Conservation (phyloP, 2,329 filamentous ascomycete genomes). For the Sclerotinia nivalis region DNA sequence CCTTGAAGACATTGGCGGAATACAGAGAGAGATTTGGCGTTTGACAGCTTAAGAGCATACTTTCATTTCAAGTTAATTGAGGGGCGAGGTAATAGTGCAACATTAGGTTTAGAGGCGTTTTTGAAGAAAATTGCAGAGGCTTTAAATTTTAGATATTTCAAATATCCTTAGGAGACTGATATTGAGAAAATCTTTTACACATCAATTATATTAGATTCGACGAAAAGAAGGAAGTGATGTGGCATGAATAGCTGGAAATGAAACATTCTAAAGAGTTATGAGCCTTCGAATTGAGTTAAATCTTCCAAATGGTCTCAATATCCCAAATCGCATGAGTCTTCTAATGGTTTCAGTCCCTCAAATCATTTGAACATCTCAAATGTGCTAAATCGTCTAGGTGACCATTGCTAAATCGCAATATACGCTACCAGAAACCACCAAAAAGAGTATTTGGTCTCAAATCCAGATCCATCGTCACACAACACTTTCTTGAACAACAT, state of each 20-base stretch:
- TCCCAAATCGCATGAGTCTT: not conserved
- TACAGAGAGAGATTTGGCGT: slow-evolving; percentile 22
- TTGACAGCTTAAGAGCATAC: not conserved
- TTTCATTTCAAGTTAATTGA: too few species aligned
- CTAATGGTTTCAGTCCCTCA: too few species aligned
- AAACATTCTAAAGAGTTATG: not conserved
- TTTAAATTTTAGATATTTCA: not conserved
- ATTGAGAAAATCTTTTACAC: not conserved
- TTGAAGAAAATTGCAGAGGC: too few species aligned
- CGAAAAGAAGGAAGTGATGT: not conserved
- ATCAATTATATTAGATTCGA: not conserved
- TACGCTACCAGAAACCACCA: too few species aligned
- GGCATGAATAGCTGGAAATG: not conserved
- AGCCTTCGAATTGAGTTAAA: too few species aligned
- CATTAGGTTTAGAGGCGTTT: not conserved
- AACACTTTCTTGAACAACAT: too few species aligned
- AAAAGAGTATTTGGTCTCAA: not conserved
- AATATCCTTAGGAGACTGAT: not conserved
- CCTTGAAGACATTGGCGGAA: slow-evolving; percentile 58
- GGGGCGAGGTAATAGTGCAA: not conserved
- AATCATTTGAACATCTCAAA: not conserved
- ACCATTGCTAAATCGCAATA: not conserved
- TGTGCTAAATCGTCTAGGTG: not conserved
- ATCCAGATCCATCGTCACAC: not conserved
- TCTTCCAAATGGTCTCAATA: not conserved